phyloP scores from a whole-genome alignment of 2,329 filamentous ascomycete genomes.

The Colletotrichum trifolii region DNA sequence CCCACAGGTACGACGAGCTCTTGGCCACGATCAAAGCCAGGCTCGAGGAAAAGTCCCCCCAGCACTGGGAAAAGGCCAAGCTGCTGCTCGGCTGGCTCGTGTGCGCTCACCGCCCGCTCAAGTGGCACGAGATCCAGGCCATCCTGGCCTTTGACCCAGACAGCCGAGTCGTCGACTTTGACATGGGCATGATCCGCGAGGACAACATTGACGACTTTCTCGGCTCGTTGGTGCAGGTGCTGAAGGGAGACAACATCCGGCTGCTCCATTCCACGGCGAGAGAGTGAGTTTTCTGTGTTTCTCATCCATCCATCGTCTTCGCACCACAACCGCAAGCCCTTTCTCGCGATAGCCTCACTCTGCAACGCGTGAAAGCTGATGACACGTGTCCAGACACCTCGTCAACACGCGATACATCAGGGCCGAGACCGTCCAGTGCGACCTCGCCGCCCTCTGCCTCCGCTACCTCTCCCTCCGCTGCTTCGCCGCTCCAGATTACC shows the following conservation, averaged over 20 bases:
- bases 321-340: no score
- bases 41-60: neutral
- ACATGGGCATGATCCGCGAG: slow-evolving; percentile 36
- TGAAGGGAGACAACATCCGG: slow-evolving; percentile 45
- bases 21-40: slow-evolving; percentile 35
- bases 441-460: slow-evolving; percentile 47
- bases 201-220: slow-evolving; percentile 45
- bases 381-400: slow-evolving; percentile 38
- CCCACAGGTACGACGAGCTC: slow-evolving; percentile 45
- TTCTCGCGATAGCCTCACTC: neutral
- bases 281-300: slow-evolving; percentile 40
- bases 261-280: slow-evolving; percentile 52
- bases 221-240: slow-evolving; percentile 50
- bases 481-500: slow-evolving; percentile 40
- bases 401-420: slow-evolving; percentile 41
- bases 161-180: slow-evolving; percentile 38
- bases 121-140: slow-evolving; percentile 54
- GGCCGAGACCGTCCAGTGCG: slow-evolving; percentile 41
- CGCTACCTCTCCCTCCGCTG: slow-evolving; percentile 47
- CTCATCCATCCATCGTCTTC: no score
- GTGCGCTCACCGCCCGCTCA: slow-evolving; percentile 51
- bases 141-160: slow-evolving; percentile 43
- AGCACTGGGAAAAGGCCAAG: slow-evolving; percentile 41
- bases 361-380: neutral
- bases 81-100: slow-evolving; percentile 53